Evolutionary conservation across 148 eudicot species (phyloP), one percentile per base, ranked within the genome.

Genomic region (Linanthus parryae): DNA sequence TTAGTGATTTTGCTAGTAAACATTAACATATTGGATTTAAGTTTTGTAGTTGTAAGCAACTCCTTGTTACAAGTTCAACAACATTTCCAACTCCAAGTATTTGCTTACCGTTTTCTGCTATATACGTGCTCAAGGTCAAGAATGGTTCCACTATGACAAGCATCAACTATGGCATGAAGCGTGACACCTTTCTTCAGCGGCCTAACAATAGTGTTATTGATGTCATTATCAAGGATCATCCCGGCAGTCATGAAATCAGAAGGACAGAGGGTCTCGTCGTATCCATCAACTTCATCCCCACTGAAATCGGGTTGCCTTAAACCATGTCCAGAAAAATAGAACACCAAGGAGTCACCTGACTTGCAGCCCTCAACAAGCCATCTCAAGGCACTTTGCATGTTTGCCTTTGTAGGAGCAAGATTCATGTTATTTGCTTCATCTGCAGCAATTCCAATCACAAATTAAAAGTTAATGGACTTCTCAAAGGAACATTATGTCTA

Each of bases 141-240:
- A 44, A 76, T 19, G 13, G 81, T 76, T 49, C 81, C 81, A 49
- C 81, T 76, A 48, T 52, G 65, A 63, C 81, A 76, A 40, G 81
- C 60, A 34, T 76, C 81, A 10, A 71, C 23, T 26, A 76, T 54
- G 8, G 71, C 70, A 43, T 67, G 81, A 23, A 76, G 81, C 52
- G 49, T 76, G 43, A 47, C 77, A 26, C 81, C 81, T 28, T 14
- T 37, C 6, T 73, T 67, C 2, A 76, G 62, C 22, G 81, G 81
- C 42, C 63, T 57, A 12, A 76, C 79, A 20, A 74, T 68, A 15
- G 65, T 57, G 40, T 54, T 61, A 53, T 74, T 74, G 15, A 74
- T 61, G 24, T 71, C 76, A 47, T 76, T 77, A 40, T 76, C 81
- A 34, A 63, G 3, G 37, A 76, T 71, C 33, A 10, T 60, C 35